Evolutionary conservation across 2,329 filamentous ascomycete genomes (phyloP), one percentile per base, ranked within the genome.

Genomic region (Aspergillus terreus): DNA sequence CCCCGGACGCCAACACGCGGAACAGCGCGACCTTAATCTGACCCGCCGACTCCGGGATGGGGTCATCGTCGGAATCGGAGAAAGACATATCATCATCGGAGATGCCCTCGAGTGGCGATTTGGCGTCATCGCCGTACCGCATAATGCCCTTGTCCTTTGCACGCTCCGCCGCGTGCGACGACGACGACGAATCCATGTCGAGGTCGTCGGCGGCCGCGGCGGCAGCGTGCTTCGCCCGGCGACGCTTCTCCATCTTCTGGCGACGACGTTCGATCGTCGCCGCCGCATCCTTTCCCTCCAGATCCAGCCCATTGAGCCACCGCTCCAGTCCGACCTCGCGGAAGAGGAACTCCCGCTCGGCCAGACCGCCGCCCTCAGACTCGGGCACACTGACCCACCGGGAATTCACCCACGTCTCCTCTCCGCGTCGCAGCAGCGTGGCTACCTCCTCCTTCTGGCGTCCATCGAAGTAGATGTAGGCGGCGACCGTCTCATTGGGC

Each of bases 11-110:
- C 43, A 97, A 78, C 7, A 99, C 94, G 25, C 94, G 85, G 72
- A 96, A 97, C 76, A 99, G 85, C 56, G 92, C 91, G 15, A 99
- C 91, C 74, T 97, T 97, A 76, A 99, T 99, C 74, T 99, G 94
- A 9, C 94, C 94, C 4, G 94, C 88, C 10, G 94, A 90, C 77
- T 97, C 94, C 11, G 92, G 91, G 52, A 84, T 79, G 1, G 90
- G 89, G 61, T 92, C 90, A 69, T 96, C 91, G 61, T 92, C 89
- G 54, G 87, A 90, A 66, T 86, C 85, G 17, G 86, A 88, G 11
- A 76, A 76, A 54, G 82, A 76, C 47, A 78, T 76, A 54, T 88
- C 87, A 41, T 90, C 88, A 54, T 88, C 85, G 36, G 88, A 83
- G 21, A 86, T 70, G 53, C 80, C 82, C 67, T 94, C 88, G 21